Base-by-base conservation (phyloP, 1,139 yeast genomes). In the Pichia sp. region DNA sequence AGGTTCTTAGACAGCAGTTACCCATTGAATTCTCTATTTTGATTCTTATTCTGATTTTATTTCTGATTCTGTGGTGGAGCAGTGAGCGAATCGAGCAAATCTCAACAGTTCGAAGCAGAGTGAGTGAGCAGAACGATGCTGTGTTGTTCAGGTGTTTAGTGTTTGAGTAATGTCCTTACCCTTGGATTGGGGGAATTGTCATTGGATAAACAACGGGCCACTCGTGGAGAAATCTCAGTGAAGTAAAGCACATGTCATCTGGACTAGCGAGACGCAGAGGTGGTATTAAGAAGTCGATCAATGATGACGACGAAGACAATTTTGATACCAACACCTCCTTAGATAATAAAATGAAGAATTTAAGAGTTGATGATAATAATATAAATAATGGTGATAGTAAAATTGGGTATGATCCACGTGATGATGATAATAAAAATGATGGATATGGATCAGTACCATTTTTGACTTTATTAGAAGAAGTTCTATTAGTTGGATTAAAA, bases 381-480 rank as follows among this genome's bases (percentile, higher is more conserved):
- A 25, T 36, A 3, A 21, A 37, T 7, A 36, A 34, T 16, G 45
- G 42, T 14, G 49, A 46, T 13, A 35, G 30, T 10, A 81, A 80
- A 58, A 74, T 89, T 43, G 97, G 93, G 13, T 83, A 78, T 56
- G 97, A 89, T 61, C 88, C 93, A 28, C 70, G 75, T 31, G 93
- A 83, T 58, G 68, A 78, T 43, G 69, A 65, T 41, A 72, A 69
- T 43, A 27, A 40, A 9, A 68, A 67, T 29, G 62, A 61, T 21
- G 23, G 23, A 30, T 78, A 76, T 48, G 76, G 70, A 2, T 55
- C 53, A 32, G 68, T 66, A 18, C 97, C 98, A 1, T 68, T 78
- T 38, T 70, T 91, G 53, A 93, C 98, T 1, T 66, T 91, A 52
- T 88, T 91, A 96, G 99, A 91, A 63, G 98, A 91, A 62, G 96